These are phyloP conservation scores for Lotmaria passim DNA, from an alignment of 208 protist species.

Conservation along the genomic window DNA sequence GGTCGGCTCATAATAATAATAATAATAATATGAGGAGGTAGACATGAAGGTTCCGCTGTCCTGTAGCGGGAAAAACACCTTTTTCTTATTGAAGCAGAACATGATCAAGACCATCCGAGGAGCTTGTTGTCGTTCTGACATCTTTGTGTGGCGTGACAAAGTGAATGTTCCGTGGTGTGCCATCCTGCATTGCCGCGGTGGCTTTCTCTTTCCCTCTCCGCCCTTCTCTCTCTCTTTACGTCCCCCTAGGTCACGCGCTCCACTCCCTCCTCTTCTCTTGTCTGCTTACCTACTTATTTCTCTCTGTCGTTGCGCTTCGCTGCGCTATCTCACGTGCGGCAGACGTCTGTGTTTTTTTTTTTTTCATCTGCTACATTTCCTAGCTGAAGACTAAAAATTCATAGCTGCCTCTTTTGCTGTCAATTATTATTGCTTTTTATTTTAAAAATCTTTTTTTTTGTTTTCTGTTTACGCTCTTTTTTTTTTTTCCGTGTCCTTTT, in stretches of 20 bases:
- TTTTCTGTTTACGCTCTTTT: slow-evolving; percentile 15
- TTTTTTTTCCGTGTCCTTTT: slow-evolving; percentile 23
- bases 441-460: slow-evolving; percentile 5
- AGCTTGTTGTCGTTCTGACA: no score
- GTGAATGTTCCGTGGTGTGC: no score
- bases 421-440: not conserved
- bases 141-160: no score
- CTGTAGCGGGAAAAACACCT: no score
- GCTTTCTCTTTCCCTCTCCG: no score
- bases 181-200: no score
- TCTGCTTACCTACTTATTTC: not conserved
- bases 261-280: not conserved
- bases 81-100: no score
- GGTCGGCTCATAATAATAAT: no score
- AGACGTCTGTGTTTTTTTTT: slow-evolving; percentile 17
- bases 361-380: slow-evolving; percentile 9
- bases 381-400: slow-evolving; percentile 6
- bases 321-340: not conserved
- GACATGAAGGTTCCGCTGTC: no score
- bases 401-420: not conserved
- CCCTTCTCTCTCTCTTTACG: not conserved
- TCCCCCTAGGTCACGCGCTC: no score
- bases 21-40: no score
- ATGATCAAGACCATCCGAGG: no score
- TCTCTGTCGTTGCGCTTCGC: not conserved